Conservation (phyloP, 2,329 filamentous ascomycete species). For the Curvularia verruculosa region DNA sequence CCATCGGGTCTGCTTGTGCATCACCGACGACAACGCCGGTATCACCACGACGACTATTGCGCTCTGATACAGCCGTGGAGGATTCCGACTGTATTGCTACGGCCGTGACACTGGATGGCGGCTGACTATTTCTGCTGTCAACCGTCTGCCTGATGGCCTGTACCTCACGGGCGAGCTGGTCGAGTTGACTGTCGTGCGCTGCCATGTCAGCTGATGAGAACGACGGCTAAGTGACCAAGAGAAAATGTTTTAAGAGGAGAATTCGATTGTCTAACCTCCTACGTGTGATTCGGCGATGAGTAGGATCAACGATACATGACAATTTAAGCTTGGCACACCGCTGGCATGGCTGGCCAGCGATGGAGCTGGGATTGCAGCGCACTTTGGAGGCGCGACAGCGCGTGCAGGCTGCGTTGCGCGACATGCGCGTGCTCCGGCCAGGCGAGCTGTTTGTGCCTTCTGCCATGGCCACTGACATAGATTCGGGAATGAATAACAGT, state of each 20-base stretch:
- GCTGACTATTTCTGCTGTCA: background rate
- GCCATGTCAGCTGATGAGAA: background rate
- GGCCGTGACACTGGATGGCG: background rate
- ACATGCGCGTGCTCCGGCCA: background rate
- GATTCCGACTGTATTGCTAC: background rate
- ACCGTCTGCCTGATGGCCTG: background rate
- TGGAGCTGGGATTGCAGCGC: constrained; percentile 2
- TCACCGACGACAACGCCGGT: background rate
- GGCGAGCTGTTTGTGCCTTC: background rate
- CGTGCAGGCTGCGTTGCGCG: background rate
- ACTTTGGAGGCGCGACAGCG: background rate
- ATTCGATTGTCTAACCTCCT: background rate
- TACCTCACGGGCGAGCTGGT: constrained; percentile 1
- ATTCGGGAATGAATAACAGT: background rate
- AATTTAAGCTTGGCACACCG: background rate
- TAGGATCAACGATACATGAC: background rate
- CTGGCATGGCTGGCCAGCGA: background rate
- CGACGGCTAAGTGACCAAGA: background rate
- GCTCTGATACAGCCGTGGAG: background rate
- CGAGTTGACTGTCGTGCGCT: background rate
- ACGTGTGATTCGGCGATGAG: background rate
- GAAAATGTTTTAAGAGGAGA: background rate
- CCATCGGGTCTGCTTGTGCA: background rate
- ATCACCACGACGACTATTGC: background rate
- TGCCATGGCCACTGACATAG: background rate